Evolutionary conservation across 2,329 filamentous ascomycete species (phyloP).

Genomic region (Nigrospora oryzae): DNA sequence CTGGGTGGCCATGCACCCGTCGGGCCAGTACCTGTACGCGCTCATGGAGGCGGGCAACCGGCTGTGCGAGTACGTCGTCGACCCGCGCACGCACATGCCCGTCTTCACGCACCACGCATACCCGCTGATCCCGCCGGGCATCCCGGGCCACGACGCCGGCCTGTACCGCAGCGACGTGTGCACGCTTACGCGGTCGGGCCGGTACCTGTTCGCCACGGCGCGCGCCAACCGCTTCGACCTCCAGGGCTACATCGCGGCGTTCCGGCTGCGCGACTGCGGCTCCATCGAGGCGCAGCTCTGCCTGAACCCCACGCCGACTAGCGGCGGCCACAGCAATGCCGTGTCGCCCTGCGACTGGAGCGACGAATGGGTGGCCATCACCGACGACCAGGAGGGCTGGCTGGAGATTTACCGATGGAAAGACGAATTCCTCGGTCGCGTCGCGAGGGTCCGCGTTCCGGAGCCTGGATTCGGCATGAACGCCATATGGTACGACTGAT

Average conservation of each 20-base stretch:
- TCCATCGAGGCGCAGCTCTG: slow-evolving; percentile 71
- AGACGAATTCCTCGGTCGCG: slow-evolving; percentile 69
- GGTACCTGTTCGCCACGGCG: slow-evolving; percentile 79
- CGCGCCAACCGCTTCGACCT: slow-evolving; percentile 67
- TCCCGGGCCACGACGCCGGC: slow-evolving; percentile 34
- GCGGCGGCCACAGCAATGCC: slow-evolving; percentile 81
- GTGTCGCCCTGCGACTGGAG: slow-evolving; percentile 77
- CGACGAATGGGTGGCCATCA: slow-evolving; percentile 85
- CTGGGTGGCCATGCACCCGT: slow-evolving; percentile 79
- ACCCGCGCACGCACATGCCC: slow-evolving; percentile 63
- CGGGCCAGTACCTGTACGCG: slow-evolving; percentile 71
- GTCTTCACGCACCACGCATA: slow-evolving; percentile 70
- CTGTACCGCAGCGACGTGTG: slow-evolving; percentile 86
- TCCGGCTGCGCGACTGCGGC: slow-evolving; percentile 60
- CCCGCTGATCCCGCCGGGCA: slow-evolving; percentile 72
- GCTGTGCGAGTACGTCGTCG: slow-evolving; percentile 73
- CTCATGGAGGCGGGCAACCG: slow-evolving; percentile 88
- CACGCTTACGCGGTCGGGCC: slow-evolving; percentile 57
- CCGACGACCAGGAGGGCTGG: slow-evolving; percentile 81
- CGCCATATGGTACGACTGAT: slow-evolving; percentile 82
- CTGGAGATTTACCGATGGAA: slow-evolving; percentile 84
- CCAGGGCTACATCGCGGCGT: slow-evolving; percentile 77
- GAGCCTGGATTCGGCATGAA: slow-evolving; percentile 96
- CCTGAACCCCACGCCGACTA: slow-evolving; percentile 77
- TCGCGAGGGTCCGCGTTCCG: slow-evolving; percentile 67